Base-by-base conservation (phyloP, 345 rosid genomes). In the Laguncularia racemosa region DNA sequence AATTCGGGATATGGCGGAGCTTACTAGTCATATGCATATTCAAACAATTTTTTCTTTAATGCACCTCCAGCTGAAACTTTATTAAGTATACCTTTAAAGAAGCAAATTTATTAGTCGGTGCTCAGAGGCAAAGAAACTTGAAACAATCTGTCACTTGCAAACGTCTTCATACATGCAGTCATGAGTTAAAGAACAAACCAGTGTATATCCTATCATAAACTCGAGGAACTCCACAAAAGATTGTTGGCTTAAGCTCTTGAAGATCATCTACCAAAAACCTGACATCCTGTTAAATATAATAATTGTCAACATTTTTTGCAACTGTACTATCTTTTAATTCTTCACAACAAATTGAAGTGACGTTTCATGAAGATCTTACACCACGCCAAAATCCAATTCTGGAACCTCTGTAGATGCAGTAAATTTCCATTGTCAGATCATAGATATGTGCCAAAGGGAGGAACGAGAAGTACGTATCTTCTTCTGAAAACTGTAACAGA, bases 331-430 rank as follows among this genome's bases (percentile, higher is more conserved):
- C 40, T 33, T 33, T 7, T 33, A 33, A 33, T 7, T 6, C 40
- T 33, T 33, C 40, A 26, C 28, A 6, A 1, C 40, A 33, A 33
- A 33, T 6, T 9, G 40, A 20, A 11, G 2, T 17, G 45, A 40
- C 33, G 3, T 12, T 56, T 20, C 13, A 50, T 68, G 47, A 52
- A 44, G 33, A 67, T 50, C 77, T 54, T 87, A 89, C 96, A 61
- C 96, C 96, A 66, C 59, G 80, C 97, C 99, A 93, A 53, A 83
- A 93, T 67, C 99, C 97, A 56, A 93, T 79, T 2, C 91, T 80
- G 20, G 95, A 82, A 54, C 96, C 92, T 67, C 66, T 71, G 62
- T 82, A 76, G 61, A 89, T 71, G 79, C 89, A 93, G 60, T 82
- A 90, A 21, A 77, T 80, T 71, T 84, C 95, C 69, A 93, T 74